A percentile compares a stretch with the other conserved stretches of the same genome.
Conservation (phyloP, 1,284 basidiomycete species). For the Tetrapyrgos nigripes region DNA sequence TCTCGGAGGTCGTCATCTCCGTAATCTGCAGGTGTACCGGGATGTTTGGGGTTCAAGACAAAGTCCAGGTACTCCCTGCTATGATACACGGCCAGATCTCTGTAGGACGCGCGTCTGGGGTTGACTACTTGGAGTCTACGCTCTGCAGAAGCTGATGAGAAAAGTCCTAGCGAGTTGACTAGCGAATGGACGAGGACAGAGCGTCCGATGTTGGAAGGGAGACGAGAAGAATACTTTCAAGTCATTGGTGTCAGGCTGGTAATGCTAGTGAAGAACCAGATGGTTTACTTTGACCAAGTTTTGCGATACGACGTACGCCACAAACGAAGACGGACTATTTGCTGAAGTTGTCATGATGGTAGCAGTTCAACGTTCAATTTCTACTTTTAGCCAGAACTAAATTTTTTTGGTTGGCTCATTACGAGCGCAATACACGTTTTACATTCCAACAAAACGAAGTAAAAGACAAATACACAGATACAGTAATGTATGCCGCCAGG, state of each 20-base stretch:
- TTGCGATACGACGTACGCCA: constrained; percentile 64
- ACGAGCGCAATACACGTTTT: neutral
- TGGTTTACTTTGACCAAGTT: constrained; percentile 55
- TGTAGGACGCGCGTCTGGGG: constrained; percentile 56
- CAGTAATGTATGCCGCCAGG: neutral
- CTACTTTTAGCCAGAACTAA: neutral
- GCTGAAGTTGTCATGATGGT: neutral
- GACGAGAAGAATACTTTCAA: constrained; percentile 64
- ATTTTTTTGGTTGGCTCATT: neutral
- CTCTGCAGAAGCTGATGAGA: constrained; percentile 39
- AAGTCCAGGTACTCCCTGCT: constrained; percentile 62
- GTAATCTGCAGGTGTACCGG: constrained; percentile 16
- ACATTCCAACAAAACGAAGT: neutral
- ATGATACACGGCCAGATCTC: constrained; percentile 64
- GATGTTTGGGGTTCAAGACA: constrained; percentile 47
- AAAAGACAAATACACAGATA: neutral
- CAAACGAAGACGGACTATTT: constrained; percentile 1
- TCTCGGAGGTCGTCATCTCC: constrained; percentile 24
- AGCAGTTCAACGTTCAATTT: neutral
- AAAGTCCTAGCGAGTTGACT: constrained; percentile 61
- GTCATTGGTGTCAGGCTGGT: constrained; percentile 2
- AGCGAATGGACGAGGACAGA: constrained; percentile 84
- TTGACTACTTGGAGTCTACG: constrained; percentile 51
- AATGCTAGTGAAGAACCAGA: neutral
- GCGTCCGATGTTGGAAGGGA: constrained; percentile 86